phyloP scores from a whole-genome alignment of 1,284 basidiomycete genomes.

The Coniophora puteana region DNA sequence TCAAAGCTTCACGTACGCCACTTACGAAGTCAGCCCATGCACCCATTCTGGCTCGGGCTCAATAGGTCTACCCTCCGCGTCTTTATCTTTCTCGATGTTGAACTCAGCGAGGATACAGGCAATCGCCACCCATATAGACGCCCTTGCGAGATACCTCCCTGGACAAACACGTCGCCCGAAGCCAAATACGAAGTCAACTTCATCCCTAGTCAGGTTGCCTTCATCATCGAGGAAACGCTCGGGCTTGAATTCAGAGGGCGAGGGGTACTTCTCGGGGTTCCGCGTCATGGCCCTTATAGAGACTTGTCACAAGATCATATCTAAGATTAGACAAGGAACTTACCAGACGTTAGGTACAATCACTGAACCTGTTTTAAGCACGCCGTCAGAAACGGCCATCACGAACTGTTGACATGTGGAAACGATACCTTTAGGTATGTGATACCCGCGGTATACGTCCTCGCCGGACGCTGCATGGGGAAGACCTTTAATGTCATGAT shows the following conservation, averaged over 20 bases:
- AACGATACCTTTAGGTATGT: conserved; percentile 17
- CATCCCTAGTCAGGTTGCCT: background rate
- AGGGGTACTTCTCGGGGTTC: conserved; percentile 1
- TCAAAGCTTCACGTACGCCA: too few relatives aligned
- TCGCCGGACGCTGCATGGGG: conserved; percentile 12
- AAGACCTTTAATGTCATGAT: conserved; percentile 3
- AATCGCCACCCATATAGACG: conserved; percentile 1
- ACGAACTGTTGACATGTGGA: background rate
- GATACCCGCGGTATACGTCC: conserved; percentile 13
- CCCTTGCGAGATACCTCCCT: conserved; percentile 7
- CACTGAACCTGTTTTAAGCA: conserved; percentile 7
- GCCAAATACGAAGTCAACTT: conserved; percentile 4
- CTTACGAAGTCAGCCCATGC: background rate
- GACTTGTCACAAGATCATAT: background rate
- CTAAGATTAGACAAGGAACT: background rate
- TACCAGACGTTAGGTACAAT: conserved; percentile 16
- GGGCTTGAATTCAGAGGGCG: background rate
- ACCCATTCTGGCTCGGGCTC: conserved; percentile 8
- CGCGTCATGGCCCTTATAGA: conserved; percentile 1
- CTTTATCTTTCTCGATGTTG: conserved; percentile 20
- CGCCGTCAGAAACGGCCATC: background rate
- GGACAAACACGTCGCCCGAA: conserved; percentile 8
- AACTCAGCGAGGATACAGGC: conserved; percentile 4
- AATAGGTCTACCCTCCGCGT: conserved; percentile 24
- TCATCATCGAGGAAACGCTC: conserved; percentile 1